Conservation (phyloP, 108 stramenopile genomes). For the Fistulifera pelliculosa region DNA sequence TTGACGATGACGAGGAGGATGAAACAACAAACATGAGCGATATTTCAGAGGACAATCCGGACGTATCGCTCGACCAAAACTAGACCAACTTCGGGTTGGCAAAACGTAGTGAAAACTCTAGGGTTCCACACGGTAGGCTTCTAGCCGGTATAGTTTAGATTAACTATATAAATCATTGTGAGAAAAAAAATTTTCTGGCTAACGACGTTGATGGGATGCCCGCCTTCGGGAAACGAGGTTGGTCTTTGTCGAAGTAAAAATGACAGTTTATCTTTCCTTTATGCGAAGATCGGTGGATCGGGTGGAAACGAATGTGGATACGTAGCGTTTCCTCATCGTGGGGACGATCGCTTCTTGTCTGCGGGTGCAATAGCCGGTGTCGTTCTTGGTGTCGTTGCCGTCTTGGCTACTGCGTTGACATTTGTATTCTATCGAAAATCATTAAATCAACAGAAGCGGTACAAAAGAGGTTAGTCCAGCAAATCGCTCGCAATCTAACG, state of each 20-base stretch:
- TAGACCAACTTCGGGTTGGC: too few relatives aligned
- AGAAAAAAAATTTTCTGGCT: too few relatives aligned
- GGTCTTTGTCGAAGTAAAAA: constrained; percentile 3
- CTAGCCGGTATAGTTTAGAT: too few relatives aligned
- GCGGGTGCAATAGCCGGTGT: neutral
- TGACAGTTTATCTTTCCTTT: constrained; percentile 12
- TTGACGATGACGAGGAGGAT: too few relatives aligned
- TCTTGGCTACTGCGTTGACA: neutral
- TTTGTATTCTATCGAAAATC: constrained; percentile 7
- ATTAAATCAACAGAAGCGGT: constrained; percentile 10
- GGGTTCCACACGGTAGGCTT: too few relatives aligned
- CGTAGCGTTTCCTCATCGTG: constrained; percentile 10
- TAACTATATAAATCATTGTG: too few relatives aligned
- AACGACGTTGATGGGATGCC: constrained; percentile 25
- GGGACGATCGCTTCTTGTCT: neutral
- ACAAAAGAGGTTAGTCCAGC: constrained; percentile 17
- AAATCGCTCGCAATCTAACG: constrained; percentile 21
- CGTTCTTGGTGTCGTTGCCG: neutral
- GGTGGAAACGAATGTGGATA: constrained; percentile 28
- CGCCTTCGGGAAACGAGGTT: constrained; percentile 6
- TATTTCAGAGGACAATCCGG: too few relatives aligned
- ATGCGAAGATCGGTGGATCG: constrained; percentile 10
- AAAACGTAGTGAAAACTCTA: too few relatives aligned
- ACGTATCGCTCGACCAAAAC: too few relatives aligned
- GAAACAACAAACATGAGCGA: too few relatives aligned